Evolutionary conservation across 2,329 filamentous ascomycete genomes (phyloP).

Genomic region (Neocucurbitaria cava): DNA sequence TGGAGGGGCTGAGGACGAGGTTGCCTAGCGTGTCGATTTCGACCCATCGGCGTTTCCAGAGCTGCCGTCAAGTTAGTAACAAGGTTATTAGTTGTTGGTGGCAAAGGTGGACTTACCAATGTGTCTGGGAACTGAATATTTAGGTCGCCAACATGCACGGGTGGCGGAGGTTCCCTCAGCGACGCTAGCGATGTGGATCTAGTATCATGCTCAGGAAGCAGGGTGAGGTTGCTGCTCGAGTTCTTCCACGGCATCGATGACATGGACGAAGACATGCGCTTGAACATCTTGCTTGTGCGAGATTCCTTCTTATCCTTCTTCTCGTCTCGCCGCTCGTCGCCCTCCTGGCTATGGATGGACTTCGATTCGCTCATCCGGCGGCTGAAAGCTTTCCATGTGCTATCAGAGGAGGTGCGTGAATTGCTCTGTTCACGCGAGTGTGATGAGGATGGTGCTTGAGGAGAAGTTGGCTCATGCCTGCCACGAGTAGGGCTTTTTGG

Average conservation of each 20-base stretch:
- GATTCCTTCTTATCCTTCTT: conserved; percentile 62
- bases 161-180: conserved; percentile 56
- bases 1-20: conserved; percentile 77
- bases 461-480: conserved; percentile 42
- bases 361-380: conserved; percentile 48
- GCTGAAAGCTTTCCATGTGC: conserved; percentile 47
- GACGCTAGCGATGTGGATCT: conserved; percentile 34
- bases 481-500: conserved; percentile 34
- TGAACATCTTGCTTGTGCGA: conserved; percentile 68
- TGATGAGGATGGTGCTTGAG: conserved; percentile 35
- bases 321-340: conserved; percentile 50
- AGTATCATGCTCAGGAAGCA: conserved; percentile 51
- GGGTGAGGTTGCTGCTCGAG: conserved; percentile 47
- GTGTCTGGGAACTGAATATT: conserved; percentile 98
- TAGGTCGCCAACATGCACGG: conserved; percentile 82
- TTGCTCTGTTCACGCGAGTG: conserved; percentile 40
- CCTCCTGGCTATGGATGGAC: conserved; percentile 38
- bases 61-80: conserved; percentile 42
- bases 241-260: conserved; percentile 61
- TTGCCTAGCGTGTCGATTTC: conserved; percentile 84
- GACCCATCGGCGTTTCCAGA: conserved; percentile 95
- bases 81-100: too few species aligned
- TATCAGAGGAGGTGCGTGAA: conserved; percentile 49
- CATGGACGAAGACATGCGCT: conserved; percentile 69
- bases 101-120: conserved; percentile 57